phyloP scores from a whole-genome alignment of 805 yeast species.

The Grigorovia transvaalensis region DNA sequence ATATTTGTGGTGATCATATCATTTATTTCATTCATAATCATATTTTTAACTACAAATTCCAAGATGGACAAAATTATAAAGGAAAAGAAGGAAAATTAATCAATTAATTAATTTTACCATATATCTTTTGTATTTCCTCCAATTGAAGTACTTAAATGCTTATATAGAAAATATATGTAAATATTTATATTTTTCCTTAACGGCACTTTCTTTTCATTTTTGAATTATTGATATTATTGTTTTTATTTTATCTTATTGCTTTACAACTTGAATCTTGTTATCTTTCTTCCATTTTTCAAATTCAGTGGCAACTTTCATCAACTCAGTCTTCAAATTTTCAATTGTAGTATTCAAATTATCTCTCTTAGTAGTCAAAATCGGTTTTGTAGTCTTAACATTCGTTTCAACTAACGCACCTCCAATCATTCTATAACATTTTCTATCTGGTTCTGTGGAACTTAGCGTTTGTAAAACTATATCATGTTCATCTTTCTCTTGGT shows the following conservation, averaged over 20 bases:
- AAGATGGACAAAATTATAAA: constrained; percentile 5
- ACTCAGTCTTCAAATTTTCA: constrained; percentile 22
- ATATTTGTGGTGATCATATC: constrained; percentile 58
- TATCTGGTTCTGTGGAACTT: constrained; percentile 38
- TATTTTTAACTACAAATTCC: constrained; percentile 35
- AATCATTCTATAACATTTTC: constrained; percentile 86
- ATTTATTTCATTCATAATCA: constrained; percentile 68
- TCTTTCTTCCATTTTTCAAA: constrained; percentile 29
- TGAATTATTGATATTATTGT: background rate
- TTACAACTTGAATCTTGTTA: constrained; percentile 28
- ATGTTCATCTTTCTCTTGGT: constrained; percentile 39
- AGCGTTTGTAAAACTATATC: constrained; percentile 52
- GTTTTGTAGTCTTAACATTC: constrained; percentile 64
- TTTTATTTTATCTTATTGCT: constrained; percentile 10
- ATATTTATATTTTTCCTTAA: background rate
- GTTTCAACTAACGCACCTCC: constrained; percentile 88
- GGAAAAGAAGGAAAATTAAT: constrained; percentile 17
- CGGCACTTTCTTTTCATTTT: no score
- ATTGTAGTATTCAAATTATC: constrained; percentile 32
- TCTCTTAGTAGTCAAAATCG: constrained; percentile 47
- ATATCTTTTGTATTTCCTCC: background rate
- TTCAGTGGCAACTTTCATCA: constrained; percentile 23
- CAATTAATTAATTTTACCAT: no score
- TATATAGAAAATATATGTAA: background rate
- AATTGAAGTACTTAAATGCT: no score